Base-by-base conservation (phyloP, 2,329 filamentous ascomycete genomes). In the Fusarium domesticum region DNA sequence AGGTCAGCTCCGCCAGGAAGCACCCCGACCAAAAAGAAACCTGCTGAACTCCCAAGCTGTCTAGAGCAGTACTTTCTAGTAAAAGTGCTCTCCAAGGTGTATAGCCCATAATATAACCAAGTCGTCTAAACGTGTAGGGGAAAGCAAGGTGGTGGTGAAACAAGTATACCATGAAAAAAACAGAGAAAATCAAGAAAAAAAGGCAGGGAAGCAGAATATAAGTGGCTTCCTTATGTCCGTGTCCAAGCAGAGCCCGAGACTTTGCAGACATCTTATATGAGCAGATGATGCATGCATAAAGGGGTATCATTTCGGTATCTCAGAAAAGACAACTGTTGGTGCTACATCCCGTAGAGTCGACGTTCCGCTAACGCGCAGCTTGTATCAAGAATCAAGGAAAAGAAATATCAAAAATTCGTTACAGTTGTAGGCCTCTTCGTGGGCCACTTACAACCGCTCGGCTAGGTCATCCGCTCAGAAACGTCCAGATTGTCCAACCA, bases 401-500 rank as follows among this genome's bases (percentile, higher is more conserved):
- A 28, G 7, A 23, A 28, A 28, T 8, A 12, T 5, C 7, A 28
- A 28, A 12, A 28, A 12, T 10, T 8, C 7, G 23, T 11, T 8
- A 28, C 8, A 28, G 7, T 8, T 12, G 4, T 28, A 12, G 23
- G 23, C 20, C 10, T n/a, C n/a, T n/a, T n/a, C n/a, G n/a, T n/a
- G n/a, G n/a, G n/a, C n/a, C n/a, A n/a, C n/a, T n/a, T n/a, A n/a
- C n/a, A n/a, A n/a, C n/a, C n/a, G n/a, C n/a, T n/a, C n/a, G 11
- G 34, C 33, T 17, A 19, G 36, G 42, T 50, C 39, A 58, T 37
- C 40, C 46, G 18, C 10, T 60, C 58, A n/a, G 48, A 42, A 16
- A 56, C 47, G 40, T 79, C 75, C 6, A 78, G 64, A 40, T 66
- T 68, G 18, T 65, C 66, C 33, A 82, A 62, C 80, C 80, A 83